Evolutionary conservation across 2,329 filamentous ascomycete genomes (phyloP).

Genomic region (Spiromastix sp.): DNA sequence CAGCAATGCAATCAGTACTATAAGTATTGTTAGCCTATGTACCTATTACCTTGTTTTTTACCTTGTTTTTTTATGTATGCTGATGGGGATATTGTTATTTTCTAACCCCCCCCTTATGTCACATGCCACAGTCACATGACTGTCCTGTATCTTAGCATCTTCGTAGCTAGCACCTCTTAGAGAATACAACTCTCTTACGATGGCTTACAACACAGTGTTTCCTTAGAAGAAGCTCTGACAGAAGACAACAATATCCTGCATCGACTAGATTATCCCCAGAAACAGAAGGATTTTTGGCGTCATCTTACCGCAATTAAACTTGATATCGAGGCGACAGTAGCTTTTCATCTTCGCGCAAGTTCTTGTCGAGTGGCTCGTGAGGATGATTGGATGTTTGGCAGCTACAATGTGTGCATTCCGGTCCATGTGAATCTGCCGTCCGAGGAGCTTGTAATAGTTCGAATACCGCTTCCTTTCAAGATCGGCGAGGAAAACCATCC

Average conservation of each 20-base stretch:
- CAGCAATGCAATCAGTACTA: too few species aligned
- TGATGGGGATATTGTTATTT: too few species aligned
- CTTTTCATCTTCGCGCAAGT: slow-evolving; percentile 10
- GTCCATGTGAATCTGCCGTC: slow-evolving; percentile 9
- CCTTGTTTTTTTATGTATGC: too few species aligned
- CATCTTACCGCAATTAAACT: slow-evolving; percentile 5
- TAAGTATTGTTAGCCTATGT: too few species aligned
- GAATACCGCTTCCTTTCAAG: slow-evolving; percentile 19
- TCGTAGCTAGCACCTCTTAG: too few species aligned
- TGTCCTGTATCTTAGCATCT: too few species aligned
- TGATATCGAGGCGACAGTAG: slow-evolving; percentile 9
- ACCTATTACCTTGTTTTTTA: too few species aligned
- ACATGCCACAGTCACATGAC: too few species aligned
- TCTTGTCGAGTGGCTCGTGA: slow-evolving; percentile 8
- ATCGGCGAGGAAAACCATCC: slow-evolving; percentile 27
- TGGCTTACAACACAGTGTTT: too few species aligned
- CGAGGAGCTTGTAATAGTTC: slow-evolving; percentile 15
- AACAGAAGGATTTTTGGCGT: slow-evolving; percentile 10
- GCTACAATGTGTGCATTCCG: slow-evolving; percentile 19
- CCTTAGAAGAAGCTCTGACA: slow-evolving; percentile 7
- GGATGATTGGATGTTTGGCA: slow-evolving; percentile 14
- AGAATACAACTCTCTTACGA: too few species aligned
- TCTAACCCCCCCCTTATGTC: too few species aligned
- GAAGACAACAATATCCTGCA: slow-evolving; percentile 14
- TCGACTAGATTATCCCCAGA: slow-evolving; percentile 11